Evolutionary conservation across 1,139 yeast species (phyloP), one percentile per base, ranked within the genome.

Genomic region (Trichomonascaceae sp.): DNA sequence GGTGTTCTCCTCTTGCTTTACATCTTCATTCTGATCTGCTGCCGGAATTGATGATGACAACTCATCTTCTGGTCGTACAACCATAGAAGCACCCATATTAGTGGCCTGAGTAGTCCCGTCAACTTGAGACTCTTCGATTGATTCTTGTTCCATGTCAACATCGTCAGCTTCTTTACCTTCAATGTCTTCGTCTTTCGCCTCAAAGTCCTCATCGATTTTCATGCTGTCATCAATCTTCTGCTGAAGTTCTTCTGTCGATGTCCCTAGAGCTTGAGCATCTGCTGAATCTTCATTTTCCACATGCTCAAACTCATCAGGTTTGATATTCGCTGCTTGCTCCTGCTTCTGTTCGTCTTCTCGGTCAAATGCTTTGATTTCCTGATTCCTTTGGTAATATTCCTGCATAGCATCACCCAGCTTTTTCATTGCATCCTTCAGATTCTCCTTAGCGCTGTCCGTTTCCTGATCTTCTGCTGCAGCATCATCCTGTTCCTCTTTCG

Each of bases 191-290:
- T 57, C 61, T 6, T 38, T 50, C 12, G 47, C 45, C 4, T 50
- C 57, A 32, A 53, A 45, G 8, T 55, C 73, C 20, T 73, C 76
- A 24, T 90, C 96, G 61, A 91, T 87, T 0, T 95, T 96, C 81
- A 81, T 85, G 15, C 83, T 85, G 51, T 91, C 96, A 66, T 91
- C 86, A 56, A 90, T 79, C 0, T 83, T 70, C 66, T 88, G 95
- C 43, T 81, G 75, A 65, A 88, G 90, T 51, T 90, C 96, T 62
- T 84, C 81, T 55, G 83, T 81, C 10, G 47, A 44, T 47, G 95
- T 84, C 22, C 98, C 99, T 55, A 93, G 73, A 0, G 98, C 99
- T 70, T 95, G 98, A 0, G 96, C 87, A 55, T 87, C 93, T 44
- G 69, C 71, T 60, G 83, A 83, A 49, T 86, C 90, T 10, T 67